Percentiles rank a stretch among this genome's conserved stretches.
phyloP scores from a whole-genome alignment of 495 filamentous ascomycete genomes.

The Penicillium angulare region DNA sequence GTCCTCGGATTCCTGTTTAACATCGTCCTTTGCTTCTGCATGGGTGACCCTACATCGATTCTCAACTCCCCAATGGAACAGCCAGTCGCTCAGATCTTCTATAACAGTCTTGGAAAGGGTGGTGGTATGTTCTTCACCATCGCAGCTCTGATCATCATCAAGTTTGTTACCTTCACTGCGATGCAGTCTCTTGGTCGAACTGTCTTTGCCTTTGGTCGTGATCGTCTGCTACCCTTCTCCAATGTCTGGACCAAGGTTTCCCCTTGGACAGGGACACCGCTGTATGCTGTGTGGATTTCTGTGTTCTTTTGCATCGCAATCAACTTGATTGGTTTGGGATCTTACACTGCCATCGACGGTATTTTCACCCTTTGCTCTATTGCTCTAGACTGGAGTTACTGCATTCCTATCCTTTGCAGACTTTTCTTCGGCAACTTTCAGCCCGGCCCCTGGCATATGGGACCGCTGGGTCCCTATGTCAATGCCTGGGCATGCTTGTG shows the following conservation, averaged over 20 bases:
- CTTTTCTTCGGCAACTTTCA: slow-evolving; percentile 54
- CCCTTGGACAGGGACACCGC: slow-evolving; percentile 52
- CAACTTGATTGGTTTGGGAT: slow-evolving; percentile 62
- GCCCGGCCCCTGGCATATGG: slow-evolving; percentile 61
- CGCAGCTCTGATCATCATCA: slow-evolving; percentile 53
- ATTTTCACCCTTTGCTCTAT: slow-evolving; percentile 65
- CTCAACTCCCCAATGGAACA: slow-evolving; percentile 48
- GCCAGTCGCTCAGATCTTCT: slow-evolving; percentile 65
- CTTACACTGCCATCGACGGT: slow-evolving; percentile 57
- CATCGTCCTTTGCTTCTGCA: slow-evolving; percentile 61
- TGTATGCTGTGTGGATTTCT: slow-evolving; percentile 62
- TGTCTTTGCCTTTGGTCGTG: slow-evolving; percentile 61
- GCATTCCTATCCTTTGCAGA: slow-evolving; percentile 63
- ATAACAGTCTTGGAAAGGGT: slow-evolving; percentile 55
- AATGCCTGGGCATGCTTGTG: slow-evolving; percentile 57
- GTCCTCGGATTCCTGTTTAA: slow-evolving; percentile 60
- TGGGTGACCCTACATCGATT: slow-evolving; percentile 51
- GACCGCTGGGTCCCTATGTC: slow-evolving; percentile 38
- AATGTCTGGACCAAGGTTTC: slow-evolving; percentile 55
- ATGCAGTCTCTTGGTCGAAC: slow-evolving; percentile 61
- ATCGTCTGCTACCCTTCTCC: slow-evolving; percentile 56
- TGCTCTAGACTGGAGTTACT: slow-evolving; percentile 62
- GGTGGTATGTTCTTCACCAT: slow-evolving; percentile 62
- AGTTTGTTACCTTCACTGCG: slow-evolving; percentile 58
- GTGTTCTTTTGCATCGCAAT: slow-evolving; percentile 56